Conservation (phyloP, 805 yeast genomes). For the Cyberlindnera meyerae region DNA sequence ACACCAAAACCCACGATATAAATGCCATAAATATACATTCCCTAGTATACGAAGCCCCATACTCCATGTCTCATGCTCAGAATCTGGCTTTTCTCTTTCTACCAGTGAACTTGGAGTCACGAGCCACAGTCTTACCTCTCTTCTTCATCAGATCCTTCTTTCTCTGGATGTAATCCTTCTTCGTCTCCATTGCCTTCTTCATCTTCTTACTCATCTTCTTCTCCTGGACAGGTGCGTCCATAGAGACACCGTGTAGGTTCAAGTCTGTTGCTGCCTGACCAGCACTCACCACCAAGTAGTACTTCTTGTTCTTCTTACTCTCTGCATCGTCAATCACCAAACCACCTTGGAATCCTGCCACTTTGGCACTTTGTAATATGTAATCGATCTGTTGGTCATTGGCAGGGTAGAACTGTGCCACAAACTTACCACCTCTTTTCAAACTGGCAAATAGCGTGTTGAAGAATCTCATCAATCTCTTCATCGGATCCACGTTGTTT, state of each 20-base stretch:
- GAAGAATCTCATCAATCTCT: conserved; percentile 76
- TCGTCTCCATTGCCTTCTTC: conserved; percentile 56
- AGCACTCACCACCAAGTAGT: conserved; percentile 84
- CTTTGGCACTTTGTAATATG: conserved; percentile 80
- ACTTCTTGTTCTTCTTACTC: conserved; percentile 84
- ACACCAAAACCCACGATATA: too few species aligned
- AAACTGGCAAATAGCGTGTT: conserved; percentile 81
- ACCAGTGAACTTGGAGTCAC: conserved; percentile 88
- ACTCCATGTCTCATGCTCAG: too few species aligned
- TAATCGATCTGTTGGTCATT: conserved; percentile 80
- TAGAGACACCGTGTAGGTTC: conserved; percentile 73
- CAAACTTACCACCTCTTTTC: conserved; percentile 94
- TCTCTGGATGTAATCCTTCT: conserved; percentile 76
- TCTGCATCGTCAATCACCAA: conserved; percentile 92
- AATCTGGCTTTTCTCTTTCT: conserved; percentile 70
- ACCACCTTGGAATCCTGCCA: conserved; percentile 96
- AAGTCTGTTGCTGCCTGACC: conserved; percentile 72
- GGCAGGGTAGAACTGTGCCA: conserved; percentile 93
- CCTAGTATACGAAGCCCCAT: too few species aligned
- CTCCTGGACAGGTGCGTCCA: conserved; percentile 60
- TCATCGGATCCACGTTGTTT: conserved; percentile 74
- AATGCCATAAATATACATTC: neutral
- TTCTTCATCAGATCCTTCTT: conserved; percentile 92
- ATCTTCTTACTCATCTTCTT: conserved; percentile 30
- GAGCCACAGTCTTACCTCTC: conserved; percentile 85